phyloP scores from a whole-genome alignment of 208 protist species.

The Trypanosoma caninum region DNA sequence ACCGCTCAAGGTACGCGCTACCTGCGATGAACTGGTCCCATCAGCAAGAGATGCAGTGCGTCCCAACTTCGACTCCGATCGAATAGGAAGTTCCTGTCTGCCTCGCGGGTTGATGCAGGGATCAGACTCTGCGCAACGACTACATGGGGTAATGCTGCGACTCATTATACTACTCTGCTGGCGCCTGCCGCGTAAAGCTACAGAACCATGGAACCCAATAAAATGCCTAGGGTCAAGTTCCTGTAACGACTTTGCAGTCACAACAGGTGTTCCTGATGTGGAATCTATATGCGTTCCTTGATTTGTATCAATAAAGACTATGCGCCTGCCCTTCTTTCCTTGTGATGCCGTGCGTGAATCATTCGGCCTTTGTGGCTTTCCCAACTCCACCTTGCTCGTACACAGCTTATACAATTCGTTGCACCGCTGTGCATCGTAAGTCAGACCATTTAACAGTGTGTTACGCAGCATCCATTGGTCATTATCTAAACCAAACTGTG shows the following conservation, averaged over 20 bases:
- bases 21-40: constrained; percentile 20
- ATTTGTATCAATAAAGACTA: constrained; percentile 78
- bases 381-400: constrained; percentile 57
- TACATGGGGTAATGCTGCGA: constrained; percentile 63
- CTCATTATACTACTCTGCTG: constrained; percentile 71
- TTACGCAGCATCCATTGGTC: constrained; percentile 93
- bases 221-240: constrained; percentile 45
- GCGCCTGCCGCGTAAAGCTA: constrained; percentile 32
- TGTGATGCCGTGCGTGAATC: constrained; percentile 12
- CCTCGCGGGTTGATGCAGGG: constrained; percentile 53
- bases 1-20: constrained; percentile 21
- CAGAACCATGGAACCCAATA: constrained; percentile 51
- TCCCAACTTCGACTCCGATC: constrained; percentile 16
- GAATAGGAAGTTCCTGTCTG: constrained; percentile 41
- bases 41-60: constrained; percentile 19
- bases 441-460: constrained; percentile 83
- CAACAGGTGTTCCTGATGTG: constrained; percentile 39
- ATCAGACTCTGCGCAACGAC: constrained; percentile 56
- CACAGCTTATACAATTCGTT: constrained; percentile 71
- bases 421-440: constrained; percentile 59
- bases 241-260: constrained; percentile 27
- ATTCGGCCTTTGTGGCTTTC: constrained; percentile 15
- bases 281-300: constrained; percentile 55
- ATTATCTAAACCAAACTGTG: constrained; percentile 82
- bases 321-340: constrained; percentile 30